A percentile compares a stretch with the other conserved stretches of the same genome.
Conservation (phyloP, 1,284 basidiomycete genomes). For the Cutaneotrichosporon cutaneum region DNA sequence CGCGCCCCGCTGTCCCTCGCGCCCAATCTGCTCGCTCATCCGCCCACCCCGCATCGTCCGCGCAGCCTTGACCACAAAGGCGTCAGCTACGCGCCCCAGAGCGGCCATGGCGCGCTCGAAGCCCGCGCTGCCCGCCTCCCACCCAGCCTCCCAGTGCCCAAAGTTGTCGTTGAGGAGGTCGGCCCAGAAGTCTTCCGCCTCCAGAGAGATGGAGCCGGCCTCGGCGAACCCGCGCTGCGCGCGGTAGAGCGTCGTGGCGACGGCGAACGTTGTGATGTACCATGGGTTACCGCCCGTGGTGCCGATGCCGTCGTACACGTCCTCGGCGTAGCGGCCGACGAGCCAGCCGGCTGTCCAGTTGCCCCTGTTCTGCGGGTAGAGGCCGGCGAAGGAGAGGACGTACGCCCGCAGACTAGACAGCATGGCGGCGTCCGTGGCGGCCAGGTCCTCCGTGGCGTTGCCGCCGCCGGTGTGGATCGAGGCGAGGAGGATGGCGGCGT, state of each 20-base stretch:
- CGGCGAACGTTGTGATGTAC: conserved; percentile 52
- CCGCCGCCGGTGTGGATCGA: conserved; percentile 48
- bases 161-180: conserved; percentile 27
- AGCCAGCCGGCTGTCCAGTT: conserved; percentile 48
- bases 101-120: conserved; percentile 30
- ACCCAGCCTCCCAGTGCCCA: background rate
- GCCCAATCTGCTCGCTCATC: conserved; percentile 53
- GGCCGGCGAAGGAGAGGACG: conserved; percentile 43
- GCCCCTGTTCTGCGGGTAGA: conserved; percentile 53
- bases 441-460: conserved; percentile 19
- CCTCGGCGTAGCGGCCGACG: conserved; percentile 55
- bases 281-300: conserved; percentile 53
- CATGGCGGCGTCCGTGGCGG: conserved; percentile 31
- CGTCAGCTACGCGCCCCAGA: conserved; percentile 43
- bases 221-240: conserved; percentile 28
- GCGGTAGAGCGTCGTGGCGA: conserved; percentile 52
- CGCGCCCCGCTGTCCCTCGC: conserved; percentile 38
- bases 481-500: conserved; percentile 52
- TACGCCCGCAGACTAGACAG: conserved; percentile 48
- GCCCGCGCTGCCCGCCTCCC: background rate
- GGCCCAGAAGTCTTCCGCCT: conserved; percentile 45
- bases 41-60: conserved; percentile 26
- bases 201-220: conserved; percentile 20
- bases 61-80: conserved; percentile 33
- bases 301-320: conserved; percentile 54